Evolutionary conservation across 106 monocot genomes (phyloP), one percentile per base, ranked within the genome.

Genomic region (Xerophyta viscosa): DNA sequence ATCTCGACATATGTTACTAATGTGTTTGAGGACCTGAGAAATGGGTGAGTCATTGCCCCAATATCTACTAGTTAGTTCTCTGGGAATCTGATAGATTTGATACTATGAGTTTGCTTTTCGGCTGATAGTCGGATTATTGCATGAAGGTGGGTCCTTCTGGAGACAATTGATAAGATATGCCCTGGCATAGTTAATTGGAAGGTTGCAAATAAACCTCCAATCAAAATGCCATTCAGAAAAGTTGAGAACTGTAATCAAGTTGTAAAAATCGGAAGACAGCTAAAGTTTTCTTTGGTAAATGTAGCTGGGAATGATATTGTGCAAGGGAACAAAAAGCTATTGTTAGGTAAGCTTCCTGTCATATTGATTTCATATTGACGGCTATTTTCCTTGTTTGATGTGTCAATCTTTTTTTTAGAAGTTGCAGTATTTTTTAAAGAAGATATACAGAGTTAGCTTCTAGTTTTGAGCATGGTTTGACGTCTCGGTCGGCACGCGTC

Each of bases 181-280:
- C 81, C 85, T 18, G 85, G 85, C 10, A 69, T 72, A 37, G 91
- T 91, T 15, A 81, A 74, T 66, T 91, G 85, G 91, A 91, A 84
- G 36, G 14, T 57, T 42, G 81, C 91, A 54, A 91, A 75, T 39
- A 81, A 71, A 33, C 91, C 91, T 51, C 91, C 91, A 60, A 85
- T 91, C 48, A 91, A 85, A 65, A 64, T 91, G 81, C 91, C 91
- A 58, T 91, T 91, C 68, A 81, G 62, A 54, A 91, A 85, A 71
- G 85, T 91, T 41, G 91, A 91, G 58, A 91, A 91, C 43, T 91
- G 91, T 58, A 91, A 91, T 64, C 91, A 91, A 69, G 91, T 85
- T 27, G 58, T 91, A 42, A 81, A 78, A 53, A 91, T 91, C 13
- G 91, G 91, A 46, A 85, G 71, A 61, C 76, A 81, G 50, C 66